Percentiles rank a stretch among this genome's conserved stretches.
phyloP scores from a whole-genome alignment of 2,329 filamentous ascomycete genomes.

The Chrysoporthe austroafricana region DNA sequence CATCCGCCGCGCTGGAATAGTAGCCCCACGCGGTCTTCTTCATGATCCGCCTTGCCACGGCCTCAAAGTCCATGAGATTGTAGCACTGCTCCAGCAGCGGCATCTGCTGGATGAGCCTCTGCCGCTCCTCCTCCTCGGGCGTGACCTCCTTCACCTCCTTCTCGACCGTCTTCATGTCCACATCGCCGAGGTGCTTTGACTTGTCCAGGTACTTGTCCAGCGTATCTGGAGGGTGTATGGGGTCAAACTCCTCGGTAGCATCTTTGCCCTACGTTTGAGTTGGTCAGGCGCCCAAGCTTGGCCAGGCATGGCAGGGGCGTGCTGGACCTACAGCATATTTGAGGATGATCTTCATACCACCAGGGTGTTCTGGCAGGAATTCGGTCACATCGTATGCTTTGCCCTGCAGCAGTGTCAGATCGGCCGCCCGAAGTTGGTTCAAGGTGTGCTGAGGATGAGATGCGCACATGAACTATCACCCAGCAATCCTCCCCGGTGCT shows the following conservation, averaged over 20 bases:
- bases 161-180: slow-evolving; percentile 78
- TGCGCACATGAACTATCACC: slow-evolving; percentile 80
- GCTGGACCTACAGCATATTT: slow-evolving; percentile 73
- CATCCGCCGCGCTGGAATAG: slow-evolving; percentile 91
- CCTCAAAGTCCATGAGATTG: slow-evolving; percentile 94
- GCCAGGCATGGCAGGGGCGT: too few species aligned
- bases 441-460: background rate
- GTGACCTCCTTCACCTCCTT: slow-evolving; percentile 70
- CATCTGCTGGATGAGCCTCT: slow-evolving; percentile 75
- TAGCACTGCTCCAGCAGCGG: slow-evolving; percentile 86
- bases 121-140: slow-evolving; percentile 63
- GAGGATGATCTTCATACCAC: slow-evolving; percentile 89
- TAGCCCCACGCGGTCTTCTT: slow-evolving; percentile 98
- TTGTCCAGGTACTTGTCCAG: slow-evolving; percentile 81
- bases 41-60: slow-evolving; percentile 87
- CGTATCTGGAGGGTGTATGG: slow-evolving; percentile 86
- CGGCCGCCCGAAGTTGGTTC: slow-evolving; percentile 9
- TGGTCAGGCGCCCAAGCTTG: background rate
- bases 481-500: slow-evolving; percentile 83
- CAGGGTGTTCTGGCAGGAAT: slow-evolving; percentile 90
- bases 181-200: slow-evolving; percentile 85
- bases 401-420: slow-evolving; percentile 49
- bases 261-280: slow-evolving; percentile 71
- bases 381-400: slow-evolving; percentile 90
- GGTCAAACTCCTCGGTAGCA: slow-evolving; percentile 88